Base-by-base conservation (phyloP, 805 yeast species). In the Millerozyma acaciae region DNA sequence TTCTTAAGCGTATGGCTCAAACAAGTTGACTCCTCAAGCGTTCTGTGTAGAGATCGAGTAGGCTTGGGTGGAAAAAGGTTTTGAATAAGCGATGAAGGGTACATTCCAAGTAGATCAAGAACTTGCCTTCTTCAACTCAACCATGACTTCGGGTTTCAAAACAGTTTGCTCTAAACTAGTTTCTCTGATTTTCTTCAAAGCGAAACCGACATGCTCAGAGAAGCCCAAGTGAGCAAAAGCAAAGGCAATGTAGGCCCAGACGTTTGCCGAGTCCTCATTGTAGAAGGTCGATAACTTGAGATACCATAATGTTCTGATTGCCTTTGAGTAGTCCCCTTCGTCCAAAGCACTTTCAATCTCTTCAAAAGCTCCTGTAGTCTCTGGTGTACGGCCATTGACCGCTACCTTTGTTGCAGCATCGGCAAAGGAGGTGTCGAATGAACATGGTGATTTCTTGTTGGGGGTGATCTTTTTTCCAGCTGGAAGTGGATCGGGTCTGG, bases 401-500 rank as follows among this genome's bases (percentile, higher is more conserved):
- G 28, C n/a, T 16, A 16, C 31, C n/a, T 30, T 30, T 3, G 40
- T 32, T 13, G 37, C 21, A 13, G 40, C 40, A 23, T 33, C 31
- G 4, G 20, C 30, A 21, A 37, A 37, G 3, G 37, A 28, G 7
- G 32, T 25, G 12, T 37, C 40, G 22, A 37, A 37, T 5, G 33
- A 27, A 19, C 36, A 37, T 7, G 40, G 36, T 20, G 32, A 17
- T 21, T 37, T 37, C 37, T 37, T 37, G 22, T 37, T 37, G 9
- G 33, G 36, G 12, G 33, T 31, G 14, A 37, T 37, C 31, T 37
- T 37, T 16, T 37, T 37, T 4, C 40, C 40, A 15, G 37, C 40
- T 19, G 40, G 40, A 19, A 37, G 33, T 20, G 40, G 40, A 29
- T 37, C 40, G 6, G 40, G 40, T 26, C 40, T 32, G 18, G 40